phyloP scores from a whole-genome alignment of 1,284 basidiomycete species.

The Fistulina hepatica region DNA sequence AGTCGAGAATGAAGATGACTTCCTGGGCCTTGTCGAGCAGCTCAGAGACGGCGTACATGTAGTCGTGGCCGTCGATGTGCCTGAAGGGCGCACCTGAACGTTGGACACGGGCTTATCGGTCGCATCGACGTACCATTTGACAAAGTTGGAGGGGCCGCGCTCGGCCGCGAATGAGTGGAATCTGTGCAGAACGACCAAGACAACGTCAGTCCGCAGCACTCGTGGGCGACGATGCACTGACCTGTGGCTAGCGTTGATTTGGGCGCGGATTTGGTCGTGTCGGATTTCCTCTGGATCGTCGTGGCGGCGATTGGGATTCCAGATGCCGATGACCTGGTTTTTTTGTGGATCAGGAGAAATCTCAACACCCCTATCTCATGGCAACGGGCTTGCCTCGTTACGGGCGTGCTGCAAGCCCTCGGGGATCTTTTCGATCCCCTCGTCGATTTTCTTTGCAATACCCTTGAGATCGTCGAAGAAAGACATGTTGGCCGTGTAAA shows the following conservation, averaged over 20 bases:
- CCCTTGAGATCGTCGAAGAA: too few species aligned
- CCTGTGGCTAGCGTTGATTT: constrained; percentile 71
- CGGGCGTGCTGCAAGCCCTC: constrained; percentile 38
- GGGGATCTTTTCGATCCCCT: constrained; percentile 25
- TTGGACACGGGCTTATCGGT: neutral
- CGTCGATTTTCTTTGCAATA: constrained; percentile 21
- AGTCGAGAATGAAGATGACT: constrained; percentile 78
- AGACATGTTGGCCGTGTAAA: too few species aligned
- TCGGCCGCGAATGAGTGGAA: constrained; percentile 77
- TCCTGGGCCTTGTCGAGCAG: constrained; percentile 70
- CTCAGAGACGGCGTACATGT: constrained; percentile 88
- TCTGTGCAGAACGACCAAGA: too few species aligned
- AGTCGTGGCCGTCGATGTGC: constrained; percentile 88
- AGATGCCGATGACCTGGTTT: too few species aligned
- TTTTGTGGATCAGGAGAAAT: constrained; percentile 19
- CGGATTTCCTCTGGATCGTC: constrained; percentile 62
- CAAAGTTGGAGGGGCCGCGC: constrained; percentile 56
- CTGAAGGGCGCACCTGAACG: constrained; percentile 24
- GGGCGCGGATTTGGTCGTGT: constrained; percentile 29
- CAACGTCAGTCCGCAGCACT: too few species aligned
- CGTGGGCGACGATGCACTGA: too few species aligned
- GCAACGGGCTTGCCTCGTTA: constrained; percentile 38
- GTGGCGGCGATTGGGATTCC: constrained; percentile 62
- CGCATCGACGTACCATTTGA: constrained; percentile 63
- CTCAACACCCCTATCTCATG: too few species aligned